Evolutionary conservation across 2,329 filamentous ascomycete species (phyloP), one percentile per base, ranked within the genome.

Genomic region (Ceratocystis albifundus): DNA sequence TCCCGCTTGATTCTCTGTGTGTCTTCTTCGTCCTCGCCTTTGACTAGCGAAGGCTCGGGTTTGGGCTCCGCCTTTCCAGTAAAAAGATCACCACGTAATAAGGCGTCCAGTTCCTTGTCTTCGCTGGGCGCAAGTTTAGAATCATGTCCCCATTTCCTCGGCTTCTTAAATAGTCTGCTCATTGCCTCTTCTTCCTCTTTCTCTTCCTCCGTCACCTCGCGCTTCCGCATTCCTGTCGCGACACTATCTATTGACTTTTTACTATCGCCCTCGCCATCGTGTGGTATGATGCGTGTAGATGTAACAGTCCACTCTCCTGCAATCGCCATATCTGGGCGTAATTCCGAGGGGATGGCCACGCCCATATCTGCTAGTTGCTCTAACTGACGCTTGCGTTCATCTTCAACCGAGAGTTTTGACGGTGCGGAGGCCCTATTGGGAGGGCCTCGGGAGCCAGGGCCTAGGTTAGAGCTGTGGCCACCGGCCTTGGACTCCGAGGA

Each of bases 351-450:
- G 65, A 97, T 83, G 61, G 85, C 84, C 62, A 99, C 85, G 0
- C 94, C 94, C 80, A 99, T 82, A 45, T 88, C 89, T 3, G 88
- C 91, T 10, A 99, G 80, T 75, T 97, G 91, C 69, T 91, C 87
- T 72, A 95, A 83, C 76, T 99, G 94, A 65, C 82, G 82, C 75
- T 93, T 93, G 66, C 90, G 79, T 70, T 95, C 88, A 7, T 85
- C 82, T 22, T 85, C 76, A 0, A 82, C 81, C 1, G 80, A 68
- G 3, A 71, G 67, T 15, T 69, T 71, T 50, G 67, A 62, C 30
- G 68, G 65, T 2, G 67, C 15, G 46, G 53, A 1, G 57, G 53
- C 2, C 68, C 62, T 66, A 65, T 66, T 41, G 64, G 63, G 44
- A 4, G 64, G 32, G 53, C 55, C 53, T 41, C 44, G 15, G 17